These are phyloP conservation scores for Globisporangium alternatum DNA, from an alignment of 352 stramenopile genomes.

Conservation along the genomic window DNA sequence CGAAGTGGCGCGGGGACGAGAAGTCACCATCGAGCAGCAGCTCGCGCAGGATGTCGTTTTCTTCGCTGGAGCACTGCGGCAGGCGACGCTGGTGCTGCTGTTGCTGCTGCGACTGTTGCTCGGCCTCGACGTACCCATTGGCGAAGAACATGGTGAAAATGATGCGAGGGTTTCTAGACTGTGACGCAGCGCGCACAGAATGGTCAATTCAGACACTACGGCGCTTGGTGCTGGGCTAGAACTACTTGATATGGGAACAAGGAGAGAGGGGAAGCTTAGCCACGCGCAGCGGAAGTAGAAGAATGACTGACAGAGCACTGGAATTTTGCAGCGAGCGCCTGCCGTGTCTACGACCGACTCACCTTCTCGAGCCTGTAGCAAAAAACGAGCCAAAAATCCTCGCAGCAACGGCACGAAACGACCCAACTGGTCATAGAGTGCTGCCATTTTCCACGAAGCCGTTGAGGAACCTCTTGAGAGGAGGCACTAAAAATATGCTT, in stretches of 20 bases:
- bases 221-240: neutral
- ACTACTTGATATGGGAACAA: slow-evolving; percentile 2
- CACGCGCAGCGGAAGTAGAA: slow-evolving; percentile 21
- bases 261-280: slow-evolving; percentile 19
- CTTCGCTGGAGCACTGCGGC: slow-evolving; percentile 43
- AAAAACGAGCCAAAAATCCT: slow-evolving; percentile 9
- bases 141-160: slow-evolving; percentile 61
- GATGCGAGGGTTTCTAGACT: slow-evolving; percentile 20
- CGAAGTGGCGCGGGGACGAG: slow-evolving; percentile 51
- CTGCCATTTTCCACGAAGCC: slow-evolving; percentile 22
- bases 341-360: slow-evolving; percentile 1
- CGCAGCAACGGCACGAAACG: slow-evolving; percentile 12
- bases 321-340: slow-evolving; percentile 5
- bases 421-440: slow-evolving; percentile 14
- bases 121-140: slow-evolving; percentile 63
- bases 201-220: slow-evolving; percentile 13
- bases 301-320: slow-evolving; percentile 15
- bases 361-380: slow-evolving; percentile 8
- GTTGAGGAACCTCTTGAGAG: slow-evolving; percentile 21
- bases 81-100: slow-evolving; percentile 29
- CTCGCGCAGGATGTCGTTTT: slow-evolving; percentile 75
- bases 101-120: slow-evolving; percentile 17
- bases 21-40: slow-evolving; percentile 70
- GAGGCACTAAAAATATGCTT: slow-evolving; percentile 14
- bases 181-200: slow-evolving; percentile 8